phyloP scores from a whole-genome alignment of 2,329 filamentous ascomycete genomes.

The Aulographum hederae region DNA sequence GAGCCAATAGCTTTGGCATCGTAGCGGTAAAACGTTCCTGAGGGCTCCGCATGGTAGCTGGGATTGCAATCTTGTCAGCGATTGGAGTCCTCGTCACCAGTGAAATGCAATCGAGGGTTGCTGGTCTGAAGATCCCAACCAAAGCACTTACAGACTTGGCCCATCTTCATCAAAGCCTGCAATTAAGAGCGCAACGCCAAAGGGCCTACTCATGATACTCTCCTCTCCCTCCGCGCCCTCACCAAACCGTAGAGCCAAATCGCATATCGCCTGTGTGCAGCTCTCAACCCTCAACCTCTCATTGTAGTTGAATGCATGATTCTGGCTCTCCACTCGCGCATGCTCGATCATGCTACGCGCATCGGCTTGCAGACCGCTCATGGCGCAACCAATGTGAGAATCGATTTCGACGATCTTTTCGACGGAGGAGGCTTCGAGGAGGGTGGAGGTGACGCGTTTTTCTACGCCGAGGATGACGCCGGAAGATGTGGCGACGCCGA shows the following conservation, averaged over 20 bases:
- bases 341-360: constrained; percentile 97
- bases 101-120: neutral
- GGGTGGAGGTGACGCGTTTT: constrained; percentile 94
- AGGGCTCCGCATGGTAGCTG: constrained; percentile 91
- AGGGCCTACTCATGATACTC: constrained; percentile 95
- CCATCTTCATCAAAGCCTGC: constrained; percentile 96
- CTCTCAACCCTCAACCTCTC: constrained; percentile 90
- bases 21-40: constrained; percentile 96
- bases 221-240: constrained; percentile 96
- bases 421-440: constrained; percentile 92
- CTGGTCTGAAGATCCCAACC: too few species aligned
- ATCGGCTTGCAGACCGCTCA: constrained; percentile 94
- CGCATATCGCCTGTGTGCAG: constrained; percentile 97
- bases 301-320: constrained; percentile 94
- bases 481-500: constrained; percentile 88
- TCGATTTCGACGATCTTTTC: constrained; percentile 99
- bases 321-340: constrained; percentile 92
- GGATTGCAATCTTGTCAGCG: neutral
- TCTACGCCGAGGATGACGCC: constrained; percentile 95
- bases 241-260: constrained; percentile 86
- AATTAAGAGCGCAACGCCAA: constrained; percentile 90
- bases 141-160: constrained; percentile 51
- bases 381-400: constrained; percentile 95
- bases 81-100: neutral
- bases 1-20: constrained; percentile 98